Conservation (phyloP, 2,329 filamentous ascomycete genomes). For the Cladosporium colombiae region DNA sequence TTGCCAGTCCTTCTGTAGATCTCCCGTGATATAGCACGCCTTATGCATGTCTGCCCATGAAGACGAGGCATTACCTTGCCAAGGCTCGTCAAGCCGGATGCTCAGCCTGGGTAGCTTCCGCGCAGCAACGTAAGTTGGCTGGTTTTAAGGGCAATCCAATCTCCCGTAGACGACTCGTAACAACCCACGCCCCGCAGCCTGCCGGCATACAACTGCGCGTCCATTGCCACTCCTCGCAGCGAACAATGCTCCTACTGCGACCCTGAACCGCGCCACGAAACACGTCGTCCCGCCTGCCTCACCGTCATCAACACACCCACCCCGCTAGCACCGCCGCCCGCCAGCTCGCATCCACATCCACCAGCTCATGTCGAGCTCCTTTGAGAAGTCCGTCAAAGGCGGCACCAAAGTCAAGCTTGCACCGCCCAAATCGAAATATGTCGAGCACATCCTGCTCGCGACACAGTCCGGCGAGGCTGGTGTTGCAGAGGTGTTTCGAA, state of each 20-base stretch:
- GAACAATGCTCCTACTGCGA: constrained; percentile 16
- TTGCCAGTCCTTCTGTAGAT: background rate
- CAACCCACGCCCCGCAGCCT: constrained; percentile 12
- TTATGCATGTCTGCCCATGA: background rate
- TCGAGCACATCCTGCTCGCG: constrained; percentile 94
- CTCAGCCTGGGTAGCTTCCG: background rate
- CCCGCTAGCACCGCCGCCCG: constrained; percentile 14
- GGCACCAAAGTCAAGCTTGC: constrained; percentile 94
- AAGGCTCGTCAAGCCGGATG: constrained; percentile 1
- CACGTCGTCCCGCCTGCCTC: background rate
- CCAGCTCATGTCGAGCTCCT: constrained; percentile 72
- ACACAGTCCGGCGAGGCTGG: constrained; percentile 94
- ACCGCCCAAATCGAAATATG: constrained; percentile 97
- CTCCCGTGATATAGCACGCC: background rate
- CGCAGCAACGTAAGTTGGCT: background rate
- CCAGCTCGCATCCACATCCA: background rate
- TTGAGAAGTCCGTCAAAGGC: constrained; percentile 99
- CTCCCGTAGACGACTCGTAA: constrained; percentile 16
- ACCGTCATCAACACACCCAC: background rate
- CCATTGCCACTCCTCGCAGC: background rate
- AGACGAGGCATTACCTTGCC: background rate
- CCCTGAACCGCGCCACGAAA: background rate
- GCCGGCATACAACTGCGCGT: constrained; percentile 11
- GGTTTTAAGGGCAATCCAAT: constrained; percentile 9
- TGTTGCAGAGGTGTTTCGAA: constrained; percentile 92